These are phyloP conservation scores for Skeletonema potamos DNA, from an alignment of 108 stramenopile species.

Conservation along the genomic window DNA sequence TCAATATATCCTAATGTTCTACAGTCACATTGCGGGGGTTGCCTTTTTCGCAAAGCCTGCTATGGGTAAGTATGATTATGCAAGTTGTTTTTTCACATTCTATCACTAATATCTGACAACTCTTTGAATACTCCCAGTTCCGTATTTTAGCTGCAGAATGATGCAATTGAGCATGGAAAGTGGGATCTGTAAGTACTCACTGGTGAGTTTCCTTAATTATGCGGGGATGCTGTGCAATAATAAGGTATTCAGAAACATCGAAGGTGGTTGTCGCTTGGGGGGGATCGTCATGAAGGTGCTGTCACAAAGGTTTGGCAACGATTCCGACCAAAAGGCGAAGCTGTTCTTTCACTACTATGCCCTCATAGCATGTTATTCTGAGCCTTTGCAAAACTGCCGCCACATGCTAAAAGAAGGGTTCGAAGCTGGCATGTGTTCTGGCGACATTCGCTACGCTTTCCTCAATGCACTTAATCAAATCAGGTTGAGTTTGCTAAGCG, in stretches of 20 bases:
- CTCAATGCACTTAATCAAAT: too few relatives aligned
- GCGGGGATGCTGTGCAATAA: background rate
- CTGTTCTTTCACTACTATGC: background rate
- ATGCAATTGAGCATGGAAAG: conserved; percentile 9
- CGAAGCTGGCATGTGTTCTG: conserved; percentile 18
- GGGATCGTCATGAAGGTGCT: background rate
- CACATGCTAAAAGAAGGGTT: background rate
- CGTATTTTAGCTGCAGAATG: background rate
- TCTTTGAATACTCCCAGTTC: background rate
- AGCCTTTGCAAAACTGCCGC: background rate
- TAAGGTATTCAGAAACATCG: background rate
- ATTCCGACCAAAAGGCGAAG: background rate
- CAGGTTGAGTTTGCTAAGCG: too few relatives aligned
- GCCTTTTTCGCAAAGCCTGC: background rate
- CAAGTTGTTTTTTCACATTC: background rate
- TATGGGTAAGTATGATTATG: background rate
- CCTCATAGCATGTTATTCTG: background rate
- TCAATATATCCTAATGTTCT: background rate
- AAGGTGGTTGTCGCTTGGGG: background rate
- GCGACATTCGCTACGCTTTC: too few relatives aligned
- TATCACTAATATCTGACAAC: background rate
- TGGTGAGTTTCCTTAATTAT: background rate
- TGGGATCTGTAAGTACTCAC: conserved; percentile 17
- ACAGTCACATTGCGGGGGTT: background rate
- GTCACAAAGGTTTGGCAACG: background rate